Evolutionary conservation across 768 basidiomycete genomes (phyloP), one percentile per base, ranked within the genome.

Genomic region (Podaxis sp.): DNA sequence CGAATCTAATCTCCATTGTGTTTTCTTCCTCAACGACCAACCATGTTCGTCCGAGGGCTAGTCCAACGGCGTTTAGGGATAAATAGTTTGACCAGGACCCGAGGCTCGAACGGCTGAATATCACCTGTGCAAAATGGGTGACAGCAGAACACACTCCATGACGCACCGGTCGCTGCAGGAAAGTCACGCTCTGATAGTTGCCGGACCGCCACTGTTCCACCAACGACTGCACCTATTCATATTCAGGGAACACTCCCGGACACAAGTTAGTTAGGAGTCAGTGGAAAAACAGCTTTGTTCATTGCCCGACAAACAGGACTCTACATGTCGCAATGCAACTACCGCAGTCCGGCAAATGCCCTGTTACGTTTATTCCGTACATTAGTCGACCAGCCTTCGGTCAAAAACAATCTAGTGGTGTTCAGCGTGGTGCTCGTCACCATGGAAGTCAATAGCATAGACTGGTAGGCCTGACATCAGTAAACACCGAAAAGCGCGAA

Each of bases 401-500:
- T 25, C 54, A 38, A 40, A 19, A 29, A 55, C 49, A 46, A 62
- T 67, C 66, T 74, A 75, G 66, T 76, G 76, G 70, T 84, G 82
- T 71, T 73, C 75, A 25, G 77, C 79, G 63, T 74, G 77, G 61
- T 82, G 77, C 61, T 84, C 82, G 52, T 76, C 76, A 47, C 88
- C 88, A 61, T 88, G 86, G 77, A 81, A 88, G 70, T 94, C 89
- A 61, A 94, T 82, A 38, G 80, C 77, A 70, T 93, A 93, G 41
- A 86, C 93, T 94, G 67, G 8, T 24, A 50, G 22, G 4, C 47
- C 15, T 61, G 50, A 57, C 8, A 40, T 57, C 13, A 29, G 40
- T 17, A 53, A 60, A 51, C 43, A 6, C 66, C 9, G 49, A 46
- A 37, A 33, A 52, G 43, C 27, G n/a, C 19, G 55, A 25, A 37